These are phyloP conservation scores for Daldinia concentrica DNA, from an alignment of 495 filamentous ascomycete genomes.

Conservation along the genomic window DNA sequence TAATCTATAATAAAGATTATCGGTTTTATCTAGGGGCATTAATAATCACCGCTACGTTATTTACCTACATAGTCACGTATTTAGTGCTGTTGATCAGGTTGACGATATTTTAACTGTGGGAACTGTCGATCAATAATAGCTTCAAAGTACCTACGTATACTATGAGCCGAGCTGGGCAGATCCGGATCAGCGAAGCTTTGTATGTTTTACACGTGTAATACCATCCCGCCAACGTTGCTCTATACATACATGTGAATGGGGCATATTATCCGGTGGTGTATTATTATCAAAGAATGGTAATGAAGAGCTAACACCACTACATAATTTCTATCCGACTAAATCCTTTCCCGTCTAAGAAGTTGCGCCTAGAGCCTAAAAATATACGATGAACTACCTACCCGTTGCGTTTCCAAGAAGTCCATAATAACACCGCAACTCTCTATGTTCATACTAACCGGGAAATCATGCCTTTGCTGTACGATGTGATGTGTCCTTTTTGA, in stretches of 20 bases:
- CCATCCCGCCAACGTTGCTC: conserved; percentile 6
- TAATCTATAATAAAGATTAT: not conserved
- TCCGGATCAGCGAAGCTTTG: conserved; percentile 35
- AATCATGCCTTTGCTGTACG: conserved; percentile 20
- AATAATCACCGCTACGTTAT: conserved; percentile 21
- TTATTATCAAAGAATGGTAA: not conserved
- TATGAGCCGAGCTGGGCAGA: conserved; percentile 31
- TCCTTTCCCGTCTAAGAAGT: conserved; percentile 2
- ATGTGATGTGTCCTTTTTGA: conserved; percentile 32
- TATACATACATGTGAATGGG: conserved; percentile 9
- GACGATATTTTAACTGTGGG: conserved; percentile 37
- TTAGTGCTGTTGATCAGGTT: conserved; percentile 32
- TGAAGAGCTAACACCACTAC: not conserved
- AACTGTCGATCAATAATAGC: conserved; percentile 28
- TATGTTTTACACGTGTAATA: conserved; percentile 16
- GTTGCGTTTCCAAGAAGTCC: not conserved
- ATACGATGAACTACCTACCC: not conserved
- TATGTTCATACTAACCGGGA: conserved; percentile 1
- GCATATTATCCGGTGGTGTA: conserved; percentile 16
- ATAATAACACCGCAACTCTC: not conserved
- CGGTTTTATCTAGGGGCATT: conserved; percentile 18
- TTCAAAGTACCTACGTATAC: conserved; percentile 9
- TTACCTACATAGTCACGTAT: not conserved
- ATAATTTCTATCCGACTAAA: not conserved
- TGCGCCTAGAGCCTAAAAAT: not conserved